phyloP scores from a whole-genome alignment of 306 rosid species.

The Delonix regia region DNA sequence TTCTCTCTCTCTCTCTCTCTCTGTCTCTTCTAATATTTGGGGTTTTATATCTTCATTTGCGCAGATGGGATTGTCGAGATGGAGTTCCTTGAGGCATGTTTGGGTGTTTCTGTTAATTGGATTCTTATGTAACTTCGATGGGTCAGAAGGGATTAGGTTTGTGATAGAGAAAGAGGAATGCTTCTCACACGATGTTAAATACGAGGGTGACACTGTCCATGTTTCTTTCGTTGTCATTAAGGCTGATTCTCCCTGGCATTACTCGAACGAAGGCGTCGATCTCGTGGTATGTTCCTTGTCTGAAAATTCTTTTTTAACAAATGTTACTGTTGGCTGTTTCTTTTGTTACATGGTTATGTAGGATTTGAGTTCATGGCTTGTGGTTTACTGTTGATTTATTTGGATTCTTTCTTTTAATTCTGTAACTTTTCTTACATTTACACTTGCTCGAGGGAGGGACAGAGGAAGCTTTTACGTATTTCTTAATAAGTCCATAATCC shows the following conservation, averaged over 20 bases:
- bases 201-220: constrained; percentile 86
- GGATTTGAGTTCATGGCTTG: neutral
- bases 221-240: constrained; percentile 88
- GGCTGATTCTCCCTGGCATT: constrained; percentile 79
- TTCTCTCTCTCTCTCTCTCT: neutral
- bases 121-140: constrained; percentile 39
- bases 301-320: neutral
- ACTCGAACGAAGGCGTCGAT: constrained; percentile 71
- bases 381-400: neutral
- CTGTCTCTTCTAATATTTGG: neutral
- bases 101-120: constrained; percentile 43
- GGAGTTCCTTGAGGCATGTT: constrained; percentile 40
- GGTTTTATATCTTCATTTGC: neutral
- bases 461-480: neutral
- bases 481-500: neutral
- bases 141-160: constrained; percentile 71
- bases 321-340: neutral
- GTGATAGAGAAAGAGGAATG: constrained; percentile 87
- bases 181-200: constrained; percentile 75
- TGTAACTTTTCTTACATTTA: neutral
- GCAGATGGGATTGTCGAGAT: constrained; percentile 43
- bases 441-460: neutral
- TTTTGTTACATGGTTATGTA: neutral
- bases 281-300: constrained; percentile 63
- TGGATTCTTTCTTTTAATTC: neutral